Base-by-base conservation (phyloP, 129 eudicot species). In the Centaurea solstitialis region DNA sequence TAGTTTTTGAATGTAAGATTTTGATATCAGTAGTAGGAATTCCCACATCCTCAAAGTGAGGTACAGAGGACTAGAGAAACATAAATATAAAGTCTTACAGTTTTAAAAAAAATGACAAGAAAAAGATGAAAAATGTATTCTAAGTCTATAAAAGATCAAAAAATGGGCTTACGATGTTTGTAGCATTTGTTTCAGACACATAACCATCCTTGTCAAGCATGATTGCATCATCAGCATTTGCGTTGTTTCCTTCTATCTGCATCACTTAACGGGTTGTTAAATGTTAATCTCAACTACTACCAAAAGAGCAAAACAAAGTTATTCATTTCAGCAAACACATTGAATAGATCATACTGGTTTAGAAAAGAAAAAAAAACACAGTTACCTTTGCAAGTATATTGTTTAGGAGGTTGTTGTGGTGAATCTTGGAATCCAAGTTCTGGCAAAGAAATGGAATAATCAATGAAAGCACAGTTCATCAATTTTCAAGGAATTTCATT, bases 171-270 rank as follows among this genome's bases (percentile, higher is more conserved):
- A 96, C 99, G 43, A 93, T 89, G 82, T 96, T 96, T 79, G 99
- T 96, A 47, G 99, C 99, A 81, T 96, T 96, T 82, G 99, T 96
- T 89, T 96, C 99, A n/a, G 99, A 93, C 74, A 96, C 99, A 74
- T 87, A 96, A 47, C 99, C 99, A 88, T 96, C 98, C 84, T 91
- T 93, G 86, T 93, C 99, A 45, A 96, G 99, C 99, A 96, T 96
- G 85, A 96, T 87, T 41, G 99, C 99, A 86, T 96, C 98, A 84
- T 96, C 98, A 68, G 99, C 99, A 53, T 79, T 84, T 47, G 99
- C 91, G 75, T 96, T 93, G 82, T 96, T 96, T 68, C 98, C 99
- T 88, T 96, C 99, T 85, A 96, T 88, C 99, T 96, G 93, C 88
- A 88, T 69, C 86, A 87, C 41, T 40, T 47, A 78, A 78, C 5